phyloP scores from a whole-genome alignment of 306 rosid genomes.

The Castanospermum australe region DNA sequence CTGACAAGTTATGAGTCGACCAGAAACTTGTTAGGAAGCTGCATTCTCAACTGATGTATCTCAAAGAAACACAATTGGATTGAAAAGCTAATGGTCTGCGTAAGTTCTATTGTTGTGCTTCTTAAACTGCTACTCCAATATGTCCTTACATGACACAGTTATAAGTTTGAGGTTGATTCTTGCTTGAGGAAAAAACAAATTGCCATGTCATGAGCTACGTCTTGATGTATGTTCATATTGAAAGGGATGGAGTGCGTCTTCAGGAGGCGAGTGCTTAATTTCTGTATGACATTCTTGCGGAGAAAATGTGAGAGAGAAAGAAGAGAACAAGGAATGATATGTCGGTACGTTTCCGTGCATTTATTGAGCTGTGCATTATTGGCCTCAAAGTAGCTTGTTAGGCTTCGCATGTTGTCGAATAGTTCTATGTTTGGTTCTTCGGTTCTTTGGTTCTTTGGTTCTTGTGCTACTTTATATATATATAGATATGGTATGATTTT shows the following conservation, averaged over 20 bases:
- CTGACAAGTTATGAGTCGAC: not conserved
- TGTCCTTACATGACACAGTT: not conserved
- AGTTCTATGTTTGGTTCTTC: not conserved
- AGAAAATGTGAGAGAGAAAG: not conserved
- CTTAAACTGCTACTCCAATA: not conserved
- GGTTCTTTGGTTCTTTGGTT: not conserved
- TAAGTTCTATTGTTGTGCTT: not conserved
- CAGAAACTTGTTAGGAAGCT: not conserved
- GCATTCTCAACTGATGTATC: not conserved
- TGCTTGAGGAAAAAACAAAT: not conserved
- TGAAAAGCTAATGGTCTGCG: not conserved
- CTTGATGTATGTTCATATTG: no score
- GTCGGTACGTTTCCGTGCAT: not conserved
- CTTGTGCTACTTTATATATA: no score
- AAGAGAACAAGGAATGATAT: not conserved
- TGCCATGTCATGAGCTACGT: not conserved
- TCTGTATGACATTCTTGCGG: not conserved
- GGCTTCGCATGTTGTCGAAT: conserved; percentile 31
- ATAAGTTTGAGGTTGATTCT: not conserved
- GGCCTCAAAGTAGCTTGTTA: conserved; percentile 5
- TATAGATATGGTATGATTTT: not conserved
- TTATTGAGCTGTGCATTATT: not conserved
- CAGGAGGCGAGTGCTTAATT: not conserved
- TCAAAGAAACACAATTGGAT: not conserved
- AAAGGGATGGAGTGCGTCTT: no score